Evolutionary conservation across 192 early-diverging fungal genomes (phyloP), one percentile per base, ranked within the genome.

Genomic region (Rhizophagus prolifer): DNA sequence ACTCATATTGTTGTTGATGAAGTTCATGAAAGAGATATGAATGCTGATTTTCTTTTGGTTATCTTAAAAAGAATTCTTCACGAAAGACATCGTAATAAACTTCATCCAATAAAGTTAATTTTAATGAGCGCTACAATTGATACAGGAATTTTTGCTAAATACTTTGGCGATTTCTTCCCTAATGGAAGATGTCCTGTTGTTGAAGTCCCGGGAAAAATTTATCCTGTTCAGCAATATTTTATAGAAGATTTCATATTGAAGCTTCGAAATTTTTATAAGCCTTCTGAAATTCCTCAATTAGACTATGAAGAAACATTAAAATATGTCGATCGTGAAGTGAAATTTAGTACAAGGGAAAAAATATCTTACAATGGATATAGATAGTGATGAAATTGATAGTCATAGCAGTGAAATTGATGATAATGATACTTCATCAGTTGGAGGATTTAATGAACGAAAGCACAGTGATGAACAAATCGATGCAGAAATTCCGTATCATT

Each of bases 1-100:
- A 86, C 88, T 46, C 89, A 90, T 72, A 86, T 87, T 72, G 81
- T 87, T 28, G 80, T 87, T 6, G 86, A 87, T 66, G 86, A 87
- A 58, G 85, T 87, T n/a, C 86, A 87, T 50, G 86, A 87, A 65
- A 81, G 86, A 30, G 85, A 84, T 63, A 83, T 87, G 38, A 82
- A 86, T 41, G 77, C 79, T 7, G 86, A 87, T 66, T 87, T 84
- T 73, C 71, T 84, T 50, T 75, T 84, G 38, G 81, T 84, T 0
- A 68, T 87, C 21, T 60, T 87, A 64, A 79, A 83, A 54, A 81
- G 81, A 47, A 80, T 87, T 78, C 85, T 85, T 63, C 70, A 77
- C 31, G 84, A 86, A 36, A 84, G 91, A 23, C 75, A 78, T 2
- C 72, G 82, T 9, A 81, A 82, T 72, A 78, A 82, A 16, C 41